These are phyloP conservation scores for Austropuccinia psidii DNA, from an alignment of 1,284 basidiomycete species.

Conservation along the genomic window DNA sequence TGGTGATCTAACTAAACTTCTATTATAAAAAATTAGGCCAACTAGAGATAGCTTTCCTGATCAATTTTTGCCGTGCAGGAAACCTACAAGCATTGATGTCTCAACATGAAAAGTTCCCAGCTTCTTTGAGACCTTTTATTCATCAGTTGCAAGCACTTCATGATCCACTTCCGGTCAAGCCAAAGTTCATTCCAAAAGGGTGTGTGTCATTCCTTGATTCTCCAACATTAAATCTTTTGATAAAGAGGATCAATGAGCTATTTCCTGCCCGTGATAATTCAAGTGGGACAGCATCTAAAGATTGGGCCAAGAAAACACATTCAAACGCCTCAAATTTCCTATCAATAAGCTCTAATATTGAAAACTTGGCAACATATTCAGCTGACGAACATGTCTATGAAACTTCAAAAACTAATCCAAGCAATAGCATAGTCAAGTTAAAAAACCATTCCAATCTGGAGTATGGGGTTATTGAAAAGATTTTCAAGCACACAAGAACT, in stretches of 20 bases:
- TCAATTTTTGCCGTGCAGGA: conserved; percentile 12
- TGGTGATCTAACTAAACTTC: not conserved
- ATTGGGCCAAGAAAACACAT: not conserved
- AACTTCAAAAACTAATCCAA: conserved; percentile 1
- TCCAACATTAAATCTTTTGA: not conserved
- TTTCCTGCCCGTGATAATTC: not conserved
- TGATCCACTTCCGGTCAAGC: not conserved
- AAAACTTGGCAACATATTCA: not conserved
- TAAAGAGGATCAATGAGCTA: conserved; percentile 10
- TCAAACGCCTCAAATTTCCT: not conserved
- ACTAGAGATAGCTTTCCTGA: conserved; percentile 22
- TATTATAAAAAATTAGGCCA: conserved; percentile 3
- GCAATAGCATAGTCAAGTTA: conserved; percentile 18
- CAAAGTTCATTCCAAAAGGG: not conserved
- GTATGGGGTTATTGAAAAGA: conserved; percentile 6
- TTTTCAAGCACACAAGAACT: not conserved
- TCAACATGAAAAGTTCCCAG: conserved; percentile 1
- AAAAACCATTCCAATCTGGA: not conserved
- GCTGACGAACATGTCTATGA: not conserved
- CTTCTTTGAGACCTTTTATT: not conserved
- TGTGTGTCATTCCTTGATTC: not conserved
- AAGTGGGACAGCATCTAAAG: not conserved
- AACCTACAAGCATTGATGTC: not conserved
- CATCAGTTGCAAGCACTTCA: not conserved
- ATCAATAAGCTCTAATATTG: not conserved